Evolutionary conservation across 1,284 basidiomycete species (phyloP).

Genomic region (Earliella scabrosa): DNA sequence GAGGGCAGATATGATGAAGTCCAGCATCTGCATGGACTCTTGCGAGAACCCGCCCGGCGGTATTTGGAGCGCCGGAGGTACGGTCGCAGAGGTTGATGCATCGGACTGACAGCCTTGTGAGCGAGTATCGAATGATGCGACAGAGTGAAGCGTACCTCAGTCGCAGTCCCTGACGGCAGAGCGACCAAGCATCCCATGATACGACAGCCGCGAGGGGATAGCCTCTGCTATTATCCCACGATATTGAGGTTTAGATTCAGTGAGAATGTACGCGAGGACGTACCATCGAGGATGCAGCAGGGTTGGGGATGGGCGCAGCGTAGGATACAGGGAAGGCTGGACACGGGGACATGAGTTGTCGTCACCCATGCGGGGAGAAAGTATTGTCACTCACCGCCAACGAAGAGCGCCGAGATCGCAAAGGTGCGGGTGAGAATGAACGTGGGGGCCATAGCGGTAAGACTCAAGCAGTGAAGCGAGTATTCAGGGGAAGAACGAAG

Average conservation of each 20-base stretch:
- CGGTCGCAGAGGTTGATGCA: background rate
- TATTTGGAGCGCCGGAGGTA: background rate
- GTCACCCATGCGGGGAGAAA: background rate
- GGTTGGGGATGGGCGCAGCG: constrained; percentile 10
- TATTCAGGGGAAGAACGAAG: constrained; percentile 6
- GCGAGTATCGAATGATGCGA: background rate
- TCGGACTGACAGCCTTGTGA: background rate
- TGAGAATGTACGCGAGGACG: background rate
- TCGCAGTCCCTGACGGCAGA: background rate
- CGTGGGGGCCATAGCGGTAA: constrained; percentile 17
- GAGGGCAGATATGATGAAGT: constrained; percentile 9
- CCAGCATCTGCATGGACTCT: constrained; percentile 9
- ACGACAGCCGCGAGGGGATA: constrained; percentile 8
- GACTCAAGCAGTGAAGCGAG: constrained; percentile 2
- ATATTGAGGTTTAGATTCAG: too few relatives aligned
- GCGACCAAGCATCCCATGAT: constrained; percentile 13
- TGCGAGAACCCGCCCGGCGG: background rate
- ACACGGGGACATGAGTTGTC: background rate
- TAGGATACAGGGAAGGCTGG: constrained; percentile 14
- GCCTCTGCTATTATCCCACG: too few relatives aligned
- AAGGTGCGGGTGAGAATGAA: constrained; percentile 28
- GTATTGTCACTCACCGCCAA: constrained; percentile 17
- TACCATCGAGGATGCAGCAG: background rate
- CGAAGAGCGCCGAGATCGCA: constrained; percentile 25
- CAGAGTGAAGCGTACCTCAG: background rate